Conservation (phyloP, 2,329 filamentous ascomycete genomes). For the Ramichloridium luteum region DNA sequence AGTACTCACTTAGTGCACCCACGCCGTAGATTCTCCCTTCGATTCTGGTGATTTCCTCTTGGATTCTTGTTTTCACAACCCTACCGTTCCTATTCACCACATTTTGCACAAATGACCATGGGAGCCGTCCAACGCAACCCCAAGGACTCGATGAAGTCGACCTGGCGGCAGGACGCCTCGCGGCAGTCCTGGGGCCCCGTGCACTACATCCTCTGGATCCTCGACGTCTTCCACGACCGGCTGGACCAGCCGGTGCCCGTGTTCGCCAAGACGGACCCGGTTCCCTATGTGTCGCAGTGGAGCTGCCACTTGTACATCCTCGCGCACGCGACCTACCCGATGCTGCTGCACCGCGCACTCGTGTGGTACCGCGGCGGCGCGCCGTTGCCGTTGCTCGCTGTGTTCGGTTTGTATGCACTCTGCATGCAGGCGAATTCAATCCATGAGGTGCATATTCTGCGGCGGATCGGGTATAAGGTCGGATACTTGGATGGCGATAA, state of each 20-base stretch:
- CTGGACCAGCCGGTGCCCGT: slow-evolving; percentile 25
- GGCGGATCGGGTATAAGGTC: slow-evolving; percentile 26
- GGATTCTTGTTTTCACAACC: too few species aligned
- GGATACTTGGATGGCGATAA: slow-evolving; percentile 36
- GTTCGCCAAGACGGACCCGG: slow-evolving; percentile 30
- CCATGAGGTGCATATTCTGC: slow-evolving; percentile 28
- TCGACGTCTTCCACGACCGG: slow-evolving; percentile 11
- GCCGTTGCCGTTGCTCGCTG: slow-evolving; percentile 19
- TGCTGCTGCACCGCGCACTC: slow-evolving; percentile 30
- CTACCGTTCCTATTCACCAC: too few species aligned
- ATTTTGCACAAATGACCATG: too few species aligned
- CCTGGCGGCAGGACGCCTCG: slow-evolving; percentile 12
- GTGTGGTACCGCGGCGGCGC: slow-evolving; percentile 21
- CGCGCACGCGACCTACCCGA: slow-evolving; percentile 26
- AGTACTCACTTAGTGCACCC: too few species aligned
- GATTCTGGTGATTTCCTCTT: too few species aligned
- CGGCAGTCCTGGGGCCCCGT: slow-evolving; percentile 8
- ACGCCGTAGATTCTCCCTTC: too few species aligned
- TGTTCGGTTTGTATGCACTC: slow-evolving; percentile 28
- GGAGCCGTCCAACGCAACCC: too few species aligned
- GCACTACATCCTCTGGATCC: slow-evolving; percentile 10
- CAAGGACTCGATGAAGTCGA: slow-evolving; percentile 16
- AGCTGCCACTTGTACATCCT: slow-evolving; percentile 31
- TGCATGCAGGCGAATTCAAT: slow-evolving; percentile 32
- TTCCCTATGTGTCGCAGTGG: slow-evolving; percentile 29